Evolutionary conservation across 306 rosid species (phyloP).

Genomic region (Ammopiptanthus mongolicus): DNA sequence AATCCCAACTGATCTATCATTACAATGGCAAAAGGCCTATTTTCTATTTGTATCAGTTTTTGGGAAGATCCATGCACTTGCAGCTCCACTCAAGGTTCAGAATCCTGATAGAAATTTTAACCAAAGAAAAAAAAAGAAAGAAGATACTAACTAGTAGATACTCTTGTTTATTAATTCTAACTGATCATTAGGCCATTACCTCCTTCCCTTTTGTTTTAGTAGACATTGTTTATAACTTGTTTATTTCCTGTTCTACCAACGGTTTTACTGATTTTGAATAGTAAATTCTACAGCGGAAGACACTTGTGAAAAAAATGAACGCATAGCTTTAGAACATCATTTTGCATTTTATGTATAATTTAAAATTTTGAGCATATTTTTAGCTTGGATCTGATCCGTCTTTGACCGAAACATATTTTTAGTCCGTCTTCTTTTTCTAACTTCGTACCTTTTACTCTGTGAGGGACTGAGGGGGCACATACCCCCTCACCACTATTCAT

Average conservation of each 20-base stretch:
- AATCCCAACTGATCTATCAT: not conserved
- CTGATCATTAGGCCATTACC: not conserved
- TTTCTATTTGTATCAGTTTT: no score
- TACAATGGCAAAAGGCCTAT: constrained; percentile 22
- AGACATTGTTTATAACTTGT: not conserved
- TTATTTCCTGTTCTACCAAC: not conserved
- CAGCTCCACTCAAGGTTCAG: no score
- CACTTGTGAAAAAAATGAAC: no score
- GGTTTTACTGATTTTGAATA: no score
- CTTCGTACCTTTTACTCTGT: no score
- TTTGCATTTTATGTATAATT: not conserved
- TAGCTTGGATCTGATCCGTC: not conserved
- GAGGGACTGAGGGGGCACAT: no score
- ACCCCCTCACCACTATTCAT: no score
- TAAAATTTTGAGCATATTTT: not conserved
- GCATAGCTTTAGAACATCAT: no score
- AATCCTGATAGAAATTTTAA: not conserved
- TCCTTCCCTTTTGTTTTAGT: not conserved
- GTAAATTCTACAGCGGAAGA: no score
- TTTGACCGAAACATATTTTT: not conserved
- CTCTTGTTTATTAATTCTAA: not conserved
- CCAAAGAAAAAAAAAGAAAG: not conserved
- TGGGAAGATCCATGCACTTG: no score
- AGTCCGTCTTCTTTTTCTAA: not conserved
- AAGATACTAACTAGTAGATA: not conserved